Evolutionary conservation across 2,329 filamentous ascomycete species (phyloP), one percentile per base, ranked within the genome.

Genomic region (Pseudogymnoascus sp.): DNA sequence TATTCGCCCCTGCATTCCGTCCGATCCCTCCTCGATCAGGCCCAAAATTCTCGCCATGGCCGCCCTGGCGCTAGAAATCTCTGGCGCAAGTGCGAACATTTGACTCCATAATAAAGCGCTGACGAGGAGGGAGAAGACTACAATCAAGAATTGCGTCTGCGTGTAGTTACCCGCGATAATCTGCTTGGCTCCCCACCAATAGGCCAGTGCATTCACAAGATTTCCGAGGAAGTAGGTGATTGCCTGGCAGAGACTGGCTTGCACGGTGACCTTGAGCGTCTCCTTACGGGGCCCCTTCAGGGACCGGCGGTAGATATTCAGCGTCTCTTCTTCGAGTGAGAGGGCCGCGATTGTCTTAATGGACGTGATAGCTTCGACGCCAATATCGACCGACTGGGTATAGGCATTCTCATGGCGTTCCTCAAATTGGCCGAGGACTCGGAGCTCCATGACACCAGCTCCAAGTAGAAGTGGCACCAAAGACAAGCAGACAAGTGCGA

Each of bases 181-280:
- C 63, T 86, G 83, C 68, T 84, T 87, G 0, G 87, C 81, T 4
- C 89, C 89, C 88, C 89, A 92, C 87, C 88, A 92, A 74, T 91
- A 91, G 1, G 88, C 86, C 61, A 92, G 81, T 0, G 88, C 87
- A 69, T 91, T 89, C 23, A 90, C 82, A 49, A 89, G 78, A 68
- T 87, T 88, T 19, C 85, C 82, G 8, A 82, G 76, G 66, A 80
- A 82, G 70, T 85, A 83, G 14, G 83, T 78, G 16, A 86, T 75
- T 6, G 85, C 83, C 6, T 86, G 78, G 79, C 81, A 87, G 23
- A 85, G 72, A 69, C 83, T 86, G 39, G 81, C 80, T 66, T 77
- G 78, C 69, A 77, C 69, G 14, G 75, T 80, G 29, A 77, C 77
- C 11, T 75, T 71, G 1, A 77, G 72, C 74, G 75, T 87, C 72